Base-by-base conservation (phyloP, 768 basidiomycete species). In the Kondoa subrosea region DNA sequence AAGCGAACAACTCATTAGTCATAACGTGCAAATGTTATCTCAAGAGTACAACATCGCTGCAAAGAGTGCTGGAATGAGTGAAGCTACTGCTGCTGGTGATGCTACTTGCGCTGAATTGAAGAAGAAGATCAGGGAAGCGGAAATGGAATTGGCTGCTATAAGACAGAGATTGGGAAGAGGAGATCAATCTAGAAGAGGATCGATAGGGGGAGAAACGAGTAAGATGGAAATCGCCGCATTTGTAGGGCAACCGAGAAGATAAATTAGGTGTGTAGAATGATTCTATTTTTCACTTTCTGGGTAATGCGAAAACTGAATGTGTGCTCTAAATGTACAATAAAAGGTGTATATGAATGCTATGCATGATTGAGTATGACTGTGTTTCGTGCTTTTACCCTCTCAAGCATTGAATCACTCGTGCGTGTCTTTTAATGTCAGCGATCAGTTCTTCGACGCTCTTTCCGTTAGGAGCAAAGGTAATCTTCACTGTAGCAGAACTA, bases 61-160 rank as follows among this genome's bases (percentile, higher is more conserved):
- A 50, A 50, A 14, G 8, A 4, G 25, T 12, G 30, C 58, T 12
- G 58, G 14, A 12, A 60, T 60, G 25, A 15, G 14, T 14, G 8
- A 60, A 60, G 30, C 14, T 25, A 27, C n/a, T 25, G 25, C 58
- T 26, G 25, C n/a, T 26, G 29, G 25, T 31, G 56, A 15, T 15
- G 25, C n/a, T 4, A 31, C 58, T 31, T 4, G 4, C 14, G 14
- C 30, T 4, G 58, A 60, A 25, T 60, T 60, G 58, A 31, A 15
- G 29, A 25, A 31, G 58, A 60, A 26, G 58, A 60, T 60, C 58
- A 60, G 58, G 29, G 58, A 60, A 60, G 58, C 58, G 25, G 58
- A 60, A 31, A 27, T 31, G 58, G 58, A 60, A 25, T 31, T 60
- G 21, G 40, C 40, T 50, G 40, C 40, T 8, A 21, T 50, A 21